Evolutionary conservation across 139 green algal species (phyloP).

Genomic region (Pseudopediastrum boryanum): DNA sequence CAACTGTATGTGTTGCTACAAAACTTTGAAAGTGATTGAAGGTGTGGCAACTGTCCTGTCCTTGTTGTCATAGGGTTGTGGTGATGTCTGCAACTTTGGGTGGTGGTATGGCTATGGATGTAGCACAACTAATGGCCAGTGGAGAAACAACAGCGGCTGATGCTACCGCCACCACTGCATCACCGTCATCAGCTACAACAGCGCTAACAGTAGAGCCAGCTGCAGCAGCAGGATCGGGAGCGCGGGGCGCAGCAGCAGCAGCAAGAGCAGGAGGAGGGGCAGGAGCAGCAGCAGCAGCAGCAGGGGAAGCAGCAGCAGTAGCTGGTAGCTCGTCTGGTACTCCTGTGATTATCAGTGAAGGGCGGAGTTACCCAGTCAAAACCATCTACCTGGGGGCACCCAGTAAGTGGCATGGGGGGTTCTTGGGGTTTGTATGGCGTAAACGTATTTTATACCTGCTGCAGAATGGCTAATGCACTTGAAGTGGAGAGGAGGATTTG

Average conservation of each 20-base stretch:
- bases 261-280: too few relatives aligned
- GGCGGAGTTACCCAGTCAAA: slow-evolving; percentile 60
- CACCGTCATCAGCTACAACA: not conserved
- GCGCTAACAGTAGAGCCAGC: not conserved
- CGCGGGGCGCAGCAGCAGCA: too few relatives aligned
- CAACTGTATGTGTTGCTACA: too few relatives aligned
- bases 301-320: not conserved
- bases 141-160: not conserved
- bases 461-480: not conserved
- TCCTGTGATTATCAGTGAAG: slow-evolving; percentile 59
- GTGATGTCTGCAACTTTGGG: slow-evolving; percentile 76
- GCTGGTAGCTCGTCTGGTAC: not conserved
- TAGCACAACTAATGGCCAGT: slow-evolving; percentile 44
- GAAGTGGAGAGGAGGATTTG: not conserved
- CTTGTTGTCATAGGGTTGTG: slow-evolving; percentile 57
- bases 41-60: too few relatives aligned
- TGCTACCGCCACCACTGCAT: not conserved
- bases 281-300: not conserved
- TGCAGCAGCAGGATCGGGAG: not conserved
- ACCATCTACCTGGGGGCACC: slow-evolving; percentile 47
- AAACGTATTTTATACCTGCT: too few relatives aligned
- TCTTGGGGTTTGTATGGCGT: too few relatives aligned
- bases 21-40: too few relatives aligned
- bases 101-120: slow-evolving; percentile 52
- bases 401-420: too few relatives aligned